These are phyloP conservation scores for Ailanthus altissimus DNA, from an alignment of 345 rosid species.

Conservation along the genomic window DNA sequence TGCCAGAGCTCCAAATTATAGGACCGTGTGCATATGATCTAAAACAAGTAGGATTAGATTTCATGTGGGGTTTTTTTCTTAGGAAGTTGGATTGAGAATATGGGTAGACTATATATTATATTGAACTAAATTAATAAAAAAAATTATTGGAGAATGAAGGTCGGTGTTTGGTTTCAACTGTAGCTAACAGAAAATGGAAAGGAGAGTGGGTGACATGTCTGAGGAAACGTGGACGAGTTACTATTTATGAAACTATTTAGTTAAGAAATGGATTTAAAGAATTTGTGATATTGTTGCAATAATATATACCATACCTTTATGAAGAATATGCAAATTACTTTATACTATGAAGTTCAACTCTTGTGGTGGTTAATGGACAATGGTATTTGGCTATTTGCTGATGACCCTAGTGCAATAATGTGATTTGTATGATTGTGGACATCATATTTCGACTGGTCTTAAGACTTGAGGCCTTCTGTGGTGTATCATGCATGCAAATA, in stretches of 20 bases:
- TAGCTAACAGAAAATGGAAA: constrained; percentile 17
- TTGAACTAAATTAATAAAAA: constrained; percentile 14
- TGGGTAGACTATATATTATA: constrained; percentile 28
- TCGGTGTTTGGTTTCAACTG: constrained; percentile 27
- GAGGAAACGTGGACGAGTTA: constrained; percentile 23
- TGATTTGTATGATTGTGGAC: neutral
- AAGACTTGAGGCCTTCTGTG: neutral
- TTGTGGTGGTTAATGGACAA: neutral
- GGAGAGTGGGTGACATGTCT: constrained; percentile 16
- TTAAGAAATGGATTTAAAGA: neutral
- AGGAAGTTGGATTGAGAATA: constrained; percentile 34
- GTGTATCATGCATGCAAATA: constrained; percentile 11
- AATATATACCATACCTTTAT: too few relatives aligned
- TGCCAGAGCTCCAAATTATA: constrained; percentile 29
- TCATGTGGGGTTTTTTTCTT: constrained; percentile 49
- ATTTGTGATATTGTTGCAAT: neutral
- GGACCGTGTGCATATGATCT: constrained; percentile 58
- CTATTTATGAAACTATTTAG: neutral
- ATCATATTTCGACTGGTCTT: neutral
- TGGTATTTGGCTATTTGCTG: too few relatives aligned
- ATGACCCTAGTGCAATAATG: neutral
- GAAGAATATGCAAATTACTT: neutral
- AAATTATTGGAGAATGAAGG: constrained; percentile 16
- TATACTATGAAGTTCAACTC: neutral
- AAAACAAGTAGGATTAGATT: constrained; percentile 51